Conservation (phyloP, 345 rosid genomes). For the Gossypium thurberi region DNA sequence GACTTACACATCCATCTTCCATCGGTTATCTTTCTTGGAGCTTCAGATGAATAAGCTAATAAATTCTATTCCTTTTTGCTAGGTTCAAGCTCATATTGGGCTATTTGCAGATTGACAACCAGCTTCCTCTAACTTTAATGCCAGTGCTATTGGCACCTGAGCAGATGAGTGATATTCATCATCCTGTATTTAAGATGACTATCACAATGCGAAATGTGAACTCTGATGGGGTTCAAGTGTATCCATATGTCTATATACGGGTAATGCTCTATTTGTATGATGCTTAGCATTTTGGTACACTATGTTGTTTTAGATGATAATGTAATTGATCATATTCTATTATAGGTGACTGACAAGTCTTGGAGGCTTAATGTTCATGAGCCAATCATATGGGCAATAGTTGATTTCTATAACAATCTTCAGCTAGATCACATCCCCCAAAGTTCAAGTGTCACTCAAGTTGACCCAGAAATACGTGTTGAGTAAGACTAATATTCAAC, state of each 20-base stretch:
- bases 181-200: conserved; percentile 93
- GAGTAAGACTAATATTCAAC: conserved; percentile 45
- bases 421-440: conserved; percentile 71
- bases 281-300: conserved; percentile 5
- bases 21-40: not conserved
- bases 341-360: conserved; percentile 70
- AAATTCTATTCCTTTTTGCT: conserved; percentile 25
- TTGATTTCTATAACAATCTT: conserved; percentile 73
- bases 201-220: conserved; percentile 69
- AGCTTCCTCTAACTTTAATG: conserved; percentile 88
- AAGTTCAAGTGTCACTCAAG: conserved; percentile 63
- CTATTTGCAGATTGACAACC: conserved; percentile 85
- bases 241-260: conserved; percentile 83
- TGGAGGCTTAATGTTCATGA: conserved; percentile 95
- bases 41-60: conserved; percentile 1
- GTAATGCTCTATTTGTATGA: conserved; percentile 34
- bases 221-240: conserved; percentile 70
- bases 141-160: conserved; percentile 92
- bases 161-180: conserved; percentile 54
- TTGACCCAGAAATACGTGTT: conserved; percentile 92
- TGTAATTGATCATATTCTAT: conserved; percentile 13
- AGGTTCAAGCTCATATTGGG: conserved; percentile 96
- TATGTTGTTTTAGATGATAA: conserved; percentile 8
- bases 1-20: not conserved
- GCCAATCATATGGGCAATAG: conserved; percentile 90